Evolutionary conservation across 305 asterid genomes (phyloP), one percentile per base, ranked within the genome.

Genomic region (Fraxinus angustifolia): DNA sequence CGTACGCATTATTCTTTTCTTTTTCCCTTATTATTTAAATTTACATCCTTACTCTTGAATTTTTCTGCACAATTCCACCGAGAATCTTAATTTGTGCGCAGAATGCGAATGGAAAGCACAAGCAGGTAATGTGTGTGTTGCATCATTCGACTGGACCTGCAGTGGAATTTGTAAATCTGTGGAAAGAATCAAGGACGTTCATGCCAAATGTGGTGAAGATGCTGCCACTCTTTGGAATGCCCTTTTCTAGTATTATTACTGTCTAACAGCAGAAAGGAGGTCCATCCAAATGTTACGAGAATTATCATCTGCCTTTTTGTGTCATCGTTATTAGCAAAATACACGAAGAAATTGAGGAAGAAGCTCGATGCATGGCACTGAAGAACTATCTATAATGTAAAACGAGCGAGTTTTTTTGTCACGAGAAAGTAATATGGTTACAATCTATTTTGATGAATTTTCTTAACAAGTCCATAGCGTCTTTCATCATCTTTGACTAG

Each of bases 141-240:
- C 93, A 1, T 82, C 93, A 2, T 91, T 90, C 33, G 95, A 91
- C 58, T 90, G 95, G 92, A 87, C 83, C 83, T 91, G 95, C 90
- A 91, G 93, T 30, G 92, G 95, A 78, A 88, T 91, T 28, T 91
- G 94, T 79, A 88, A 86, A 65, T 91, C 94, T 6, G 93, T 90
- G 16, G 89, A 91, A 21, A 86, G 92, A 73, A 87, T 91, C 45
- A 90, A 88, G 82, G 81, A 33, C 26, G 92, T 91, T 40, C 95
- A 91, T 33, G 80, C 84, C 19, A 87, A 86, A 73, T 90, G 93
- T 71, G 88, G 86, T 33, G 93, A 90, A 88, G 90, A 83, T 83
- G 83, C 87, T 50, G 84, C 87, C 50, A 86, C 88, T 79, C 91
- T 90, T 36, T 86, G 91, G 91, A 85, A 86, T 70, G 83, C 88